Base-by-base conservation (phyloP, 2,329 filamentous ascomycete genomes). In the Leptodontidium sp. region DNA sequence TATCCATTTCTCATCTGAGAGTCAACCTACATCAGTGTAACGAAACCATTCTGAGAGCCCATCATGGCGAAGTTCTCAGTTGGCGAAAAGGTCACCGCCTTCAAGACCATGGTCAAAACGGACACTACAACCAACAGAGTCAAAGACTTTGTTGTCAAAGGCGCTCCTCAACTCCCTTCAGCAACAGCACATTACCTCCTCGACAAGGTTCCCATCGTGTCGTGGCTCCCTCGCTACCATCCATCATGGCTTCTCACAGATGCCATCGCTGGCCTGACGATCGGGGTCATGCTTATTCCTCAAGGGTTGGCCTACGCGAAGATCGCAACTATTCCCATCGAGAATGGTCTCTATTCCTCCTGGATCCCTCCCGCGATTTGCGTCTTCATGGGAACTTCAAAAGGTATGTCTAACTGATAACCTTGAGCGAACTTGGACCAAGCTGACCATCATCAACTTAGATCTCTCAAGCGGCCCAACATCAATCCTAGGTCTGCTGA, bases 381-480 rank as follows among this genome's bases (percentile, higher is more conserved):
- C 71, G 83, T 87, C 1, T 84, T 89, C 65, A 87, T 89, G 81
- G 87, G 87, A 0, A 88, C 87, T 0, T 88, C 87, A 0, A 90
- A 89, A 77, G 87, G 87, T 86, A 69, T 73, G 76, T 49, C 15
- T 38, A n/a, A 3, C 6, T 43, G 3, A 24, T 24, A 4, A 43
- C 8, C 52, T 29, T 21, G n/a, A 11, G 29, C 17, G 11, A n/a
- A 21, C 21, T 35, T 26, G 14, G 32, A 35, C 11, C 14, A 32
- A 40, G 24, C 0, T 21, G 1, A 32, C 40, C 17, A 35, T 12
- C 26, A 24, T 24, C 35, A 15, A 62, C n/a, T 35, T 52, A 88
- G 87, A 89, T 76, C 77, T 91, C 4, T 90, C 87, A 0, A 86
- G 85, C 0, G 88, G 89, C 4, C 89, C 88, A 14, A 91, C 89